A percentile compares a stretch with the other conserved stretches of the same genome.
These are phyloP conservation scores for Mortierella hygrophila DNA, from an alignment of 192 early-diverging fungal genomes.

Conservation along the genomic window DNA sequence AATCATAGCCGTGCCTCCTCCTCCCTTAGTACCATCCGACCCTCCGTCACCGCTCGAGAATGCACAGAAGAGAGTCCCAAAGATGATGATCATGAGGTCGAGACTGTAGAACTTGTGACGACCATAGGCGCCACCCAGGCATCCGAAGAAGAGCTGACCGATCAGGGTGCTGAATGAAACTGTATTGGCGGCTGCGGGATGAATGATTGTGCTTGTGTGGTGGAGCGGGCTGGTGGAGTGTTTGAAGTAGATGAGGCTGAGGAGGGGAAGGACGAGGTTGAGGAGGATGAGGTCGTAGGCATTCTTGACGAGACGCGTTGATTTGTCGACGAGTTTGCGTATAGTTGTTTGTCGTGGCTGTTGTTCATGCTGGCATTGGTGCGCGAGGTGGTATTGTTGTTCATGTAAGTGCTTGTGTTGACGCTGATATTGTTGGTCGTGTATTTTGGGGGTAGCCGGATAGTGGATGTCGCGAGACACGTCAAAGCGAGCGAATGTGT, in stretches of 20 bases:
- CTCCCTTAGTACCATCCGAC: conserved; percentile 12
- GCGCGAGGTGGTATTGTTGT: conserved; percentile 34
- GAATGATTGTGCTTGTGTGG: conserved; percentile 63
- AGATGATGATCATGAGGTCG: conserved; percentile 92
- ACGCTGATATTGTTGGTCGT: background rate
- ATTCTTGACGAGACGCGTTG: conserved; percentile 89
- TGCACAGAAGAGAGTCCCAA: conserved; percentile 84
- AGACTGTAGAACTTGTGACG: conserved; percentile 92
- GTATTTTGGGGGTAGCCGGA: background rate
- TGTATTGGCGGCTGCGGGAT: conserved; percentile 77
- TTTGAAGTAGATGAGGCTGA: conserved; percentile 78
- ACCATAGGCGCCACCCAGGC: conserved; percentile 86
- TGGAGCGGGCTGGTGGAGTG: conserved; percentile 65
- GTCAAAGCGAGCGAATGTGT: conserved; percentile 15
- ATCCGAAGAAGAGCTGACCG: conserved; percentile 87
- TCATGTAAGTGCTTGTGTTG: background rate
- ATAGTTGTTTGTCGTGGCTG: conserved; percentile 78
- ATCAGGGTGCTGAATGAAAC: conserved; percentile 88
- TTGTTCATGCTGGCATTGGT: conserved; percentile 43
- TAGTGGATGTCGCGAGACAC: background rate
- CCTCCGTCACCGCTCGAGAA: conserved; percentile 66
- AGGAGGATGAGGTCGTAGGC: conserved; percentile 97
- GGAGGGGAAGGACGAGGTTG: conserved; percentile 89
- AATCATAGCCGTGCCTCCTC: conserved; percentile 67
- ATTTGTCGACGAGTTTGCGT: conserved; percentile 73